Evolutionary conservation across 2,329 filamentous ascomycete species (phyloP).

Genomic region (Epicoccum sorghinum): DNA sequence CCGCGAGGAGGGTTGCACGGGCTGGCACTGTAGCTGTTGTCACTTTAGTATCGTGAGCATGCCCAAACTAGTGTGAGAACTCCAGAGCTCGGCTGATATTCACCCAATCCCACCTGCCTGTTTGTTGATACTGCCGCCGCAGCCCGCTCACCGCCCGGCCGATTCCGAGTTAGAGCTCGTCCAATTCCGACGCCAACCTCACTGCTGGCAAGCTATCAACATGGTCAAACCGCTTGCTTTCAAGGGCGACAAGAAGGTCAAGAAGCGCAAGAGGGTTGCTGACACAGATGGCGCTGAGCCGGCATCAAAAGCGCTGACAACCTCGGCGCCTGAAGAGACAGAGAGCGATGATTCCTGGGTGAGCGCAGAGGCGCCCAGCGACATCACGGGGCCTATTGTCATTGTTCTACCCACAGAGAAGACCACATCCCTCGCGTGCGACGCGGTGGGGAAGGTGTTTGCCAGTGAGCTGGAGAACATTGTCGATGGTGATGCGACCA

Average conservation of each 20-base stretch:
- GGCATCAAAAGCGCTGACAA: slow-evolving; percentile 43
- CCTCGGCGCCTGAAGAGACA: slow-evolving; percentile 49
- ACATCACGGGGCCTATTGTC: slow-evolving; percentile 82
- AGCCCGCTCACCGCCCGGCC: slow-evolving; percentile 24
- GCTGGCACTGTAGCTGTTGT: not conserved
- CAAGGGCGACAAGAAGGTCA: slow-evolving; percentile 95
- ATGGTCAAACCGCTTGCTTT: slow-evolving; percentile 93
- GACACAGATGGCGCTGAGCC: slow-evolving; percentile 55
- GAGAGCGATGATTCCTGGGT: slow-evolving; percentile 89
- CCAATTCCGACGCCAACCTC: slow-evolving; percentile 19
- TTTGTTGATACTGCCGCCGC: slow-evolving; percentile 16
- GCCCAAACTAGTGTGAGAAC: not conserved
- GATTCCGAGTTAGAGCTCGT: slow-evolving; percentile 23
- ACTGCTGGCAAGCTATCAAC: slow-evolving; percentile 16
- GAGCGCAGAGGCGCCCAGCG: slow-evolving; percentile 73
- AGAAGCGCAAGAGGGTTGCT: slow-evolving; percentile 81
- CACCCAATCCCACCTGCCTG: slow-evolving; percentile 36
- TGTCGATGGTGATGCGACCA: slow-evolving; percentile 79
- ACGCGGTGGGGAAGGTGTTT: slow-evolving; percentile 86
- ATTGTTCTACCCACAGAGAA: slow-evolving; percentile 79
- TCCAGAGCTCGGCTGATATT: slow-evolving; percentile 18
- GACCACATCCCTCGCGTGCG: slow-evolving; percentile 79
- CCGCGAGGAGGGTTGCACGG: not conserved
- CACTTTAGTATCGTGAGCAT: slow-evolving; percentile 23
- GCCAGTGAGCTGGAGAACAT: slow-evolving; percentile 83